Percentiles rank a stretch among this genome's conserved stretches.
Conservation (phyloP, 306 rosid species). For the Mucuna pruriens region DNA sequence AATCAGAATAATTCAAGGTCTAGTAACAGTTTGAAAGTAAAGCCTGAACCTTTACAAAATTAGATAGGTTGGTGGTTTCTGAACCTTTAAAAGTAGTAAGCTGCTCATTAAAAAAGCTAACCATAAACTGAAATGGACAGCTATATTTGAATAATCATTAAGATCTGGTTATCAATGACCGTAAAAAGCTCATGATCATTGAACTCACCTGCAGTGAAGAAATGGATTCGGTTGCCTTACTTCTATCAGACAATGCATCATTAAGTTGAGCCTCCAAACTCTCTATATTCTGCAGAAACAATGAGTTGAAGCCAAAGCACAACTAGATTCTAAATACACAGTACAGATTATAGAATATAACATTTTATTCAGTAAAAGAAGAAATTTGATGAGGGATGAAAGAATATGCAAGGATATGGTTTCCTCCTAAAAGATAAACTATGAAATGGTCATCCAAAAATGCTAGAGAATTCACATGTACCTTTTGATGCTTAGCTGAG, state of each 20-base stretch:
- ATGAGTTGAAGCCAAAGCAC: conserved; percentile 30
- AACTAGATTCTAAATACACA: conserved; percentile 20
- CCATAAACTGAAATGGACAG: conserved; percentile 20
- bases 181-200: conserved; percentile 29
- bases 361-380: conserved; percentile 18
- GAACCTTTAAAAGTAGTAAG: conserved; percentile 27
- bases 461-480: conserved; percentile 39
- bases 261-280: conserved; percentile 93
- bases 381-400: conserved; percentile 1
- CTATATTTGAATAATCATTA: conserved; percentile 5
- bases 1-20: conserved; percentile 34
- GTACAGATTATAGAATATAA: conserved; percentile 15
- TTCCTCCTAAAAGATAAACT: conserved; percentile 19
- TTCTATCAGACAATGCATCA: conserved; percentile 88
- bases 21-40: conserved; percentile 23
- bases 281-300: conserved; percentile 73
- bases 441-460: conserved; percentile 24
- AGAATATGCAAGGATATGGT: not conserved
- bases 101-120: conserved; percentile 15
- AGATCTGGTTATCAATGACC: not conserved
- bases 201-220: conserved; percentile 87
- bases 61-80: conserved; percentile 18
- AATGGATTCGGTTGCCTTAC: conserved; percentile 83
- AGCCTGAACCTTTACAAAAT: conserved; percentile 19
- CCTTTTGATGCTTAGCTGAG: conserved; percentile 94